Percentiles rank a stretch among this genome's conserved stretches.
Evolutionary conservation across 169 alveolate species (phyloP).

Genomic region (Babesia bovis): DNA sequence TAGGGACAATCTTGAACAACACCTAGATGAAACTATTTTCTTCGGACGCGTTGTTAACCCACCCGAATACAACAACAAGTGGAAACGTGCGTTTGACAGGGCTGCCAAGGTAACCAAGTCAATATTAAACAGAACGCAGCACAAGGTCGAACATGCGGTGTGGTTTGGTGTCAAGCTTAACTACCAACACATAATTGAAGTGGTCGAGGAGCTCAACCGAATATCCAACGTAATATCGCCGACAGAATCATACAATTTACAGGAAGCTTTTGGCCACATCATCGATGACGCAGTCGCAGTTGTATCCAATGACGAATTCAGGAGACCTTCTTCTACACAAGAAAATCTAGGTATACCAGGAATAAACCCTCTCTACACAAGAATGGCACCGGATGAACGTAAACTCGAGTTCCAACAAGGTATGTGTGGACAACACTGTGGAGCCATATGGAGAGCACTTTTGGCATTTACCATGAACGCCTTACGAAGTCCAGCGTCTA

Average conservation of each 20-base stretch:
- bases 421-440: constrained; percentile 80
- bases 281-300: constrained; percentile 62
- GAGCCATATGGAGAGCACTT: constrained; percentile 75
- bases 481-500: constrained; percentile 74
- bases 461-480: constrained; percentile 74
- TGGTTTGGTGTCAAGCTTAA: constrained; percentile 79
- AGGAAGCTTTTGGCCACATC: constrained; percentile 60
- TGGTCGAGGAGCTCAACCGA: constrained; percentile 71
- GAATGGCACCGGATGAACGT: constrained; percentile 72
- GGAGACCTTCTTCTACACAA: constrained; percentile 36
- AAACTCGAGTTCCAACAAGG: constrained; percentile 73
- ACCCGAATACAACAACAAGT: constrained; percentile 65
- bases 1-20: constrained; percentile 70
- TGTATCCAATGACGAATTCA: constrained; percentile 41
- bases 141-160: constrained; percentile 75
- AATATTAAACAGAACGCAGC: constrained; percentile 62
- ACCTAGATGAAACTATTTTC: constrained; percentile 69
- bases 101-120: constrained; percentile 66
- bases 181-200: constrained; percentile 60
- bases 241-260: constrained; percentile 62
- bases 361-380: constrained; percentile 60
- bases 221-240: constrained; percentile 45
- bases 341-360: constrained; percentile 72
- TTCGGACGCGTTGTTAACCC: constrained; percentile 75
- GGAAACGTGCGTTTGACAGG: constrained; percentile 58